These are phyloP conservation scores for Trichoderma sp. DNA, from an alignment of 2,329 filamentous ascomycete genomes.

Conservation along the genomic window DNA sequence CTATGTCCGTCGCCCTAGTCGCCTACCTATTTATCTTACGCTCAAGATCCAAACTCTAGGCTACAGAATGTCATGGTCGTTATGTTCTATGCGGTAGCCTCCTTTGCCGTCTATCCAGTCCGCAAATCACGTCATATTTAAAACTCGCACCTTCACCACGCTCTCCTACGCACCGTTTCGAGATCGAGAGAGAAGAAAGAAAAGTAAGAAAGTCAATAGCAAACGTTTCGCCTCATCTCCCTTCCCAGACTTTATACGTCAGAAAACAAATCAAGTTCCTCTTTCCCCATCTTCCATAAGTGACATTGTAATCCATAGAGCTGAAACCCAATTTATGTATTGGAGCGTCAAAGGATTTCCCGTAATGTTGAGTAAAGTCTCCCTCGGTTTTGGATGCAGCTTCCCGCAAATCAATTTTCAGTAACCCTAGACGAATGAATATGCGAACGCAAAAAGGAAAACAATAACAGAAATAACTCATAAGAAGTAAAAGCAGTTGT, in stretches of 20 bases:
- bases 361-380: neutral
- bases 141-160: constrained; percentile 15
- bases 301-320: neutral
- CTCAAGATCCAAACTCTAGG: neutral
- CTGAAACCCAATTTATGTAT: neutral
- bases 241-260: constrained; percentile 18
- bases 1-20: neutral
- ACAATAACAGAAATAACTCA: neutral
- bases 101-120: constrained; percentile 6
- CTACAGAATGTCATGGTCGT: neutral
- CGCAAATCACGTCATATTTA: constrained; percentile 14
- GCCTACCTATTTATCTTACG: neutral
- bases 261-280: neutral
- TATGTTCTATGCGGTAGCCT: neutral
- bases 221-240: constrained; percentile 5
- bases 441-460: constrained; percentile 20
- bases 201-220: constrained; percentile 12
- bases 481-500: neutral
- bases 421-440: constrained; percentile 26
- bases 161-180: constrained; percentile 17
- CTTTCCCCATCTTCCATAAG: constrained; percentile 4
- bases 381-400: constrained; percentile 2
- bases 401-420: constrained; percentile 24
- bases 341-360: neutral
- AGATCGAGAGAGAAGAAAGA: neutral